Percentiles rank a stretch among this genome's conserved stretches.
Evolutionary conservation across 2,329 filamentous ascomycete genomes (phyloP).

Genomic region (Hymenoscyphus salicellus): DNA sequence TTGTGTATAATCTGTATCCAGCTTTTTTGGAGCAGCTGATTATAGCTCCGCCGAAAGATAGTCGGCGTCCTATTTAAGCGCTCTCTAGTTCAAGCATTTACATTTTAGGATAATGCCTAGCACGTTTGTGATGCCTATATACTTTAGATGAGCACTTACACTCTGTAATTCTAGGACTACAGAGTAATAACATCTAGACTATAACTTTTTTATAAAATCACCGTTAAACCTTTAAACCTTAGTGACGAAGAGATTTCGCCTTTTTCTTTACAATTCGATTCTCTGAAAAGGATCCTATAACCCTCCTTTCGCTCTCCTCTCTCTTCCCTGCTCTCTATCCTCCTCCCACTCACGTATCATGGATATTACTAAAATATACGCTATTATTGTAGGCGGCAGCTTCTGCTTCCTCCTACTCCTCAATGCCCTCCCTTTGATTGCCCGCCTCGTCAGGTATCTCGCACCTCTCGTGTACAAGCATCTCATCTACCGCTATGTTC

Average conservation of each 20-base stretch:
- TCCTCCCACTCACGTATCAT: slow-evolving; percentile 15
- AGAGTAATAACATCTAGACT: slow-evolving; percentile 2
- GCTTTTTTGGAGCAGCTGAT: slow-evolving; percentile 13
- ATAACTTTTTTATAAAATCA: slow-evolving; percentile 1
- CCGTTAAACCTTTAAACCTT: slow-evolving; percentile 2
- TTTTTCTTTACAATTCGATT: slow-evolving; percentile 7
- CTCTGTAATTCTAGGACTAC: neutral
- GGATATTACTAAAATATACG: slow-evolving; percentile 28
- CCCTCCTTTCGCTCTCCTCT: slow-evolving; percentile 16
- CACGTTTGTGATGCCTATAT: neutral
- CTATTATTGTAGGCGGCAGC: slow-evolving; percentile 27
- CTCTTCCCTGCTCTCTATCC: slow-evolving; percentile 15
- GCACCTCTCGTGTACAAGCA: slow-evolving; percentile 23
- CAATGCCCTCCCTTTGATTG: slow-evolving; percentile 16
- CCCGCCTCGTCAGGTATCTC: slow-evolving; percentile 15
- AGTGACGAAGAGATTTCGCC: neutral
- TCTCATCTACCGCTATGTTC: slow-evolving; percentile 28
- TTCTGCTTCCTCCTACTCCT: slow-evolving; percentile 26
- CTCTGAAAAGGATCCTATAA: slow-evolving; percentile 14
- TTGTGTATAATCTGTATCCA: slow-evolving; percentile 3
- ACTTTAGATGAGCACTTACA: neutral
- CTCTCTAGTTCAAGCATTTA: slow-evolving; percentile 8
- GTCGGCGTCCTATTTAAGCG: slow-evolving; percentile 6
- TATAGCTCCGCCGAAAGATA: slow-evolving; percentile 3
- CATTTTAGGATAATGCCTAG: slow-evolving; percentile 6